Base-by-base conservation (phyloP, 805 yeast genomes). In the Lipomyces mesembrius region DNA sequence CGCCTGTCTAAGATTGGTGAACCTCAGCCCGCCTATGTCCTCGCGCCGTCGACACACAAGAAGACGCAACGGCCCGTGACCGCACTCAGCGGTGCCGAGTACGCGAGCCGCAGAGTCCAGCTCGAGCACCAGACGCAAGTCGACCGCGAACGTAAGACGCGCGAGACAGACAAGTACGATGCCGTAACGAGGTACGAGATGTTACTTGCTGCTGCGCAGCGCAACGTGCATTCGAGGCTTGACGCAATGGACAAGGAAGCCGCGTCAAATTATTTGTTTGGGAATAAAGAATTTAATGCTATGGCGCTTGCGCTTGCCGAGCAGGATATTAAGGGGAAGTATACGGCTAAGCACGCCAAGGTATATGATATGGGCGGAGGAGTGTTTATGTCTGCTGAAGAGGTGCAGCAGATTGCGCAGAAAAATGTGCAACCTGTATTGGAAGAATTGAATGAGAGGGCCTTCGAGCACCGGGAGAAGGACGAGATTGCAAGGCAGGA, bases 361-460 rank as follows among this genome's bases (percentile, higher is more conserved):
- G 81, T 92, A 73, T 43, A 6, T n/a, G 83, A 91, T 74, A 79
- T 94, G 69, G 99, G 99, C 67, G 97, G 96, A 69, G 98, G 98
- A 1, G 82, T 91, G 65, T 85, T 83, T 74, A 86, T 94, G 84
- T 82, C 90, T 52, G 89, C 84, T 67, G 84, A 82, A 25, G 97
- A 93, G 74, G 85, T 95, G 68, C 89, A 91, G 70, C 83, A 83
- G 61, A 85, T 94, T 80, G 98, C 99, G 25, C 80, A 86, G 67
- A 83, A 87, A 58, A 82, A 90, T 74, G 97, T 95, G 65, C 83
- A 85, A 71, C 99, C 99, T 8, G 92, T 94, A 4, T 81, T 94
- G 74, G 83, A 82, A 52, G 93, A 91, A 77, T 86, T 94, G 74
- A 82, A 85, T 72, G 78, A 82, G 57, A 88, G 90, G 75, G 96